phyloP scores from a whole-genome alignment of 2,329 filamentous ascomycete genomes.

The Cadophora sp. region DNA sequence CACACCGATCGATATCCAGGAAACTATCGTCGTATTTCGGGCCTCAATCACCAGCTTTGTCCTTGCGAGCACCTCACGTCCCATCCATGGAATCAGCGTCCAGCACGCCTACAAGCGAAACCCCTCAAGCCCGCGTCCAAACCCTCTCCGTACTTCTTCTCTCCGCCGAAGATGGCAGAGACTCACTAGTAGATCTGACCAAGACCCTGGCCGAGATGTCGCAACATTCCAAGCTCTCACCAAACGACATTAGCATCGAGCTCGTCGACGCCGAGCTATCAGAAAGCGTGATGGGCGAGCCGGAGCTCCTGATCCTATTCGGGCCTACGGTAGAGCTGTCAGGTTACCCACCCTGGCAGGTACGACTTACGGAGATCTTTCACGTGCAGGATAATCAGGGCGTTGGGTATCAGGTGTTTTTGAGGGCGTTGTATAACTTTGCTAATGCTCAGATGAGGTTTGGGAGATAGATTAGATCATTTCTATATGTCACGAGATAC shows the following conservation, averaged over 20 bases:
- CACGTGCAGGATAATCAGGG: constrained; percentile 76
- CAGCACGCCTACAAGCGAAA: constrained; percentile 52
- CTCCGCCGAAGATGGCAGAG: constrained; percentile 86
- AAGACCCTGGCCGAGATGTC: constrained; percentile 95
- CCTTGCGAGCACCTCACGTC: constrained; percentile 74
- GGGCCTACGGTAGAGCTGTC: constrained; percentile 82
- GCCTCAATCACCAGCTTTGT: constrained; percentile 72
- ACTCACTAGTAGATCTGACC: constrained; percentile 94
- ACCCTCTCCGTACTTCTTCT: constrained; percentile 74
- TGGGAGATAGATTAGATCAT: constrained; percentile 40
- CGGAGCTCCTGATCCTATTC: constrained; percentile 89
- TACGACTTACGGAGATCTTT: constrained; percentile 94
- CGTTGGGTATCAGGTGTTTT: constrained; percentile 93
- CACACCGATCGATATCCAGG: constrained; percentile 78
- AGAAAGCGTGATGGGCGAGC: constrained; percentile 82
- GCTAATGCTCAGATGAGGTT: constrained; percentile 88
- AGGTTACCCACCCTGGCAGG: constrained; percentile 96
- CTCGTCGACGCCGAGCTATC: constrained; percentile 89
- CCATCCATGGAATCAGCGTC: constrained; percentile 60
- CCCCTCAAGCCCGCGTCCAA: constrained; percentile 47
- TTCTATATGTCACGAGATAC: background rate
- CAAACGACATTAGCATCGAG: constrained; percentile 82
- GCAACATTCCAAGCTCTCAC: constrained; percentile 82
- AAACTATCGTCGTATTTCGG: constrained; percentile 92
- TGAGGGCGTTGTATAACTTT: constrained; percentile 83